A percentile compares a stretch with the other conserved stretches of the same genome.
Evolutionary conservation across 192 early-diverging fungal species (phyloP).

Genomic region (Backusella morwellensis): DNA sequence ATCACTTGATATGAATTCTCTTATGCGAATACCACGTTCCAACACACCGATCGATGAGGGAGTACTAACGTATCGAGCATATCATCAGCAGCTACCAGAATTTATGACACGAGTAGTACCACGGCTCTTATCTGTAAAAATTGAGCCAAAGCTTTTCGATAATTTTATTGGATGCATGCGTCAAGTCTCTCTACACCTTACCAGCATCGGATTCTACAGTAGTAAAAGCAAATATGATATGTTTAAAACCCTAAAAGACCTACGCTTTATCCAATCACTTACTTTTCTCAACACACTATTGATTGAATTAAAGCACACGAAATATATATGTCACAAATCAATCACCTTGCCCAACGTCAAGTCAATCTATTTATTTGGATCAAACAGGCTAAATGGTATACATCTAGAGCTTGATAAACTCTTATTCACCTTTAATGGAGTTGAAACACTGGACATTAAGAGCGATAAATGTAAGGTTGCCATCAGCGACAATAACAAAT

Average conservation of each 20-base stretch:
- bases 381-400: background rate
- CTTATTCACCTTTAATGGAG: background rate
- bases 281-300: background rate
- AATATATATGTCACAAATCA: background rate
- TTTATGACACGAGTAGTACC: background rate
- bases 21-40: slow-evolving; percentile 2
- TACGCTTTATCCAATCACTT: background rate
- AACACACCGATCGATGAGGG: background rate
- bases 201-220: background rate
- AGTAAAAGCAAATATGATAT: slow-evolving; percentile 1
- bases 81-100: background rate
- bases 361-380: background rate
- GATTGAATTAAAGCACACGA: background rate
- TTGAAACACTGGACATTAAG: background rate
- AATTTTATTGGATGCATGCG: background rate
- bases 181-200: background rate
- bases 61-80: background rate
- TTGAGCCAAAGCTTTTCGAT: background rate
- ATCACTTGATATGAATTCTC: background rate
- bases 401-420: background rate
- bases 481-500: background rate
- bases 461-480: background rate
- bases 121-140: background rate
- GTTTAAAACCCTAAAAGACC: background rate
- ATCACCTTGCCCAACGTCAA: background rate